Percentiles rank a stretch among this genome's conserved stretches.
Evolutionary conservation across 2,329 filamentous ascomycete species (phyloP).

Genomic region (Thielaviopsis populi): DNA sequence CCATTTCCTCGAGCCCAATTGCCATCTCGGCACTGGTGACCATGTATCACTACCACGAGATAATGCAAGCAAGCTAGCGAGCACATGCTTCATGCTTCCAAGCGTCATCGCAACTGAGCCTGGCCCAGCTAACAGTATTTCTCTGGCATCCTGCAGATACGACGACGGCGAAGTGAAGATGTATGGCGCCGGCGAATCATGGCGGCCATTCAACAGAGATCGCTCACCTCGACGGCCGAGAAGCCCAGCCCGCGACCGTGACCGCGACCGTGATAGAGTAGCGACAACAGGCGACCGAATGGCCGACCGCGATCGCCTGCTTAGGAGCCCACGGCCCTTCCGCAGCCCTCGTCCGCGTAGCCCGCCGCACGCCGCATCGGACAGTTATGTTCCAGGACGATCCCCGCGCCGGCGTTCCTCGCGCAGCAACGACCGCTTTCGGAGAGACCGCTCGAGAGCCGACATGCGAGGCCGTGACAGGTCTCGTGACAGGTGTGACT

Average conservation of each 20-base stretch:
- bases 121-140: background rate
- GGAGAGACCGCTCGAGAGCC: conserved; percentile 31
- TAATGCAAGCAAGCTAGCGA: too few relatives aligned
- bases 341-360: conserved; percentile 25
- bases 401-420: conserved; percentile 29
- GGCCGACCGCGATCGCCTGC: conserved; percentile 22
- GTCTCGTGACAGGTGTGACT: conserved; percentile 19
- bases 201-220: conserved; percentile 40
- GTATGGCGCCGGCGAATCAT: conserved; percentile 47
- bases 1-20: background rate
- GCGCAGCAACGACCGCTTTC: conserved; percentile 29
- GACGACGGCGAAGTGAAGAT: conserved; percentile 47
- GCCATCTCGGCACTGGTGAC: background rate
- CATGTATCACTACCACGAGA: background rate
- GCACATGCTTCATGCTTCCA: too few relatives aligned
- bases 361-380: conserved; percentile 27
- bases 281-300: background rate
- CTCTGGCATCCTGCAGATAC: conserved; percentile 28
- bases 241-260: conserved; percentile 20
- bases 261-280: conserved; percentile 4
- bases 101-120: too few relatives aligned
- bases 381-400: conserved; percentile 33
- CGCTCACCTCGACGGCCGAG: conserved; percentile 27
- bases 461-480: conserved; percentile 26
- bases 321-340: conserved; percentile 25